Percentiles rank a stretch among this genome's conserved stretches.
Conservation (phyloP, 768 basidiomycete species). For the Termitomyces sp. region DNA sequence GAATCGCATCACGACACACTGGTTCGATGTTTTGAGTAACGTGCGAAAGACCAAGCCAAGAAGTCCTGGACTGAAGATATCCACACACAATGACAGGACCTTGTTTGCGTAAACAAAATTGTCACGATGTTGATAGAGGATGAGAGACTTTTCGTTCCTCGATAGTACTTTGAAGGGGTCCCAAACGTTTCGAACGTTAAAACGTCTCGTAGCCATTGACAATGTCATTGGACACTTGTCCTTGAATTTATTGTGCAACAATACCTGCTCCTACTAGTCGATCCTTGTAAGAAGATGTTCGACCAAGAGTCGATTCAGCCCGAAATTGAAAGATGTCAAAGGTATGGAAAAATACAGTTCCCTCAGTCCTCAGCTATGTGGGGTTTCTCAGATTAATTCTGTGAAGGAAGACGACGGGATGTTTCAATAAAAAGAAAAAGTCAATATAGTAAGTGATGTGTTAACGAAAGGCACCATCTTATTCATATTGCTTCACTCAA, state of each 20-base stretch:
- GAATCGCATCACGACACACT: neutral
- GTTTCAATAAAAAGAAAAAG: conserved; percentile 15
- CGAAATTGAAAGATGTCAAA: conserved; percentile 15
- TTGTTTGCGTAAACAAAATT: conserved; percentile 15
- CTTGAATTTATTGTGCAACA: conserved; percentile 2
- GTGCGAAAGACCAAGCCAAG: conserved; percentile 17
- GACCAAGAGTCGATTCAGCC: conserved; percentile 14
- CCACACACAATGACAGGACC: conserved; percentile 14
- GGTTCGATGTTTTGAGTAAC: neutral
- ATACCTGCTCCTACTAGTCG: neutral
- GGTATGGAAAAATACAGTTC: conserved; percentile 16
- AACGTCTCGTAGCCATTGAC: neutral
- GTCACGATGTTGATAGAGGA: conserved; percentile 13
- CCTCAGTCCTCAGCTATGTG: conserved; percentile 13
- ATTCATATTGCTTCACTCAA: neutral
- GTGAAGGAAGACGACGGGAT: conserved; percentile 13
- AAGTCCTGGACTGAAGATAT: conserved; percentile 15
- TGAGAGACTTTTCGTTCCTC: conserved; percentile 15
- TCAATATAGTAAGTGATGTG: neutral
- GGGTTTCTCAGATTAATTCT: conserved; percentile 13
- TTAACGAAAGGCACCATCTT: neutral
- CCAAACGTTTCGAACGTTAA: neutral
- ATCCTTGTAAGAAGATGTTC: conserved; percentile 6
- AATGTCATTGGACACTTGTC: neutral
- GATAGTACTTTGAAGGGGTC: neutral